Base-by-base conservation (phyloP, 1,284 basidiomycete genomes). In the Omphalotus olearius region DNA sequence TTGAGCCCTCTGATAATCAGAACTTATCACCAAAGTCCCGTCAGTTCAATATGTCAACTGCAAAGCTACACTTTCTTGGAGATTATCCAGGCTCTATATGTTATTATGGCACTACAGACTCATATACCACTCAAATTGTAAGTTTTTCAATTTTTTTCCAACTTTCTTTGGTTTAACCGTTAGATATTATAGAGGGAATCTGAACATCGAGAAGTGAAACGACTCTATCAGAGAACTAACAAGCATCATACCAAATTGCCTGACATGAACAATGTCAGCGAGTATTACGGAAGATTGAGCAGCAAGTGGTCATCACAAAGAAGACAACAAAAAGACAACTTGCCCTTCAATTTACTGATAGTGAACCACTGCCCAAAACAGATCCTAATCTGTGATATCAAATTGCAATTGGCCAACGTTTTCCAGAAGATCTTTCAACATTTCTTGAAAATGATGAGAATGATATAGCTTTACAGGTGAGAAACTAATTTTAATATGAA, bases 331-430 rank as follows among this genome's bases (percentile, higher is more conserved):
- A 13, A 43, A 43, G 13, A 13, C 18, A 37, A 10, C 25, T 48
- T 35, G 54, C 1, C 47, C 52, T 13, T 42, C 25, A 20, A 9
- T 56, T 56, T 4, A 17, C 40, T 56, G 4, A 55, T 45, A 37
- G n/a, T 25, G 63, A 64, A 1, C 38, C 23, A 2, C 48, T 64
- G 0, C 58, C 51, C 11, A 36, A 25, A n/a, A 50, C 51, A 23
- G 35, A 44, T 16, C 50, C 51, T n/a, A 13, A 25, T 40, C 26
- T 20, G 11, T 56, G 57, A 23, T 59, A 61, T 25, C 61, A 63
- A 5, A 56, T 62, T 1, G 60, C 56, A 0, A 36, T 36, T 0
- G 52, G 46, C 0, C 50, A 49, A 23, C 35, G 28, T 14, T 45
- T 20, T 17, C 28, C 36, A 9, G 23, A 37, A 35, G 42, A 45